Evolutionary conservation across 2,329 filamentous ascomycete genomes (phyloP), one percentile per base, ranked within the genome.

Genomic region (Elsinoe ampelina): DNA sequence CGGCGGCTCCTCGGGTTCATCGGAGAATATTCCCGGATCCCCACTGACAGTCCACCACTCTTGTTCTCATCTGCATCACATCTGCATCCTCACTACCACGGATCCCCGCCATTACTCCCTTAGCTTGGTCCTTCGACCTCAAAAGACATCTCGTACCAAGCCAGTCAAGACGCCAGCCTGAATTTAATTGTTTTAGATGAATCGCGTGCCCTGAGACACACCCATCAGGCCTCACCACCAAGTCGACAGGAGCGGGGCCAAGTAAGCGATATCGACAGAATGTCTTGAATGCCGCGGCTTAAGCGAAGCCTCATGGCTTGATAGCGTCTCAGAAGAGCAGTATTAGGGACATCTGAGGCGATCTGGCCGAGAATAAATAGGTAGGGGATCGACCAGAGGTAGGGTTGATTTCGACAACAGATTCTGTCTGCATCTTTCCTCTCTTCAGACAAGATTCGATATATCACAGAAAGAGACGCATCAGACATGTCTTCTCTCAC

Each of bases 161-260:
- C 17, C 34, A 52, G 48, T 38, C 48, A 39, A 52, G 48, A 52
- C 48, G n/a, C 19, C 17, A 11, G 48, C 38, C 48, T 52, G 30
- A 52, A 22, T 52, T 52, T 38, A 15, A 52, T 52, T 52, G 34
- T n/a, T 38, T 52, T 52, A 38, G 48, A 52, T 52, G 48, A 39
- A 52, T 52, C 35, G 26, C 35, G 13, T 51, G n/a, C 26, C 48
- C 13, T 35, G n/a, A 39, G 12, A 52, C 26, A 34, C 30, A 50
- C 32, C 26, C 32, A 13, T 38, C 32, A 50, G 45, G 45, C 48
- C 48, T 52, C 48, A 52, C 48, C 20, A 22, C 34, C 34, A 52
- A 26, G 32, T 52, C 45, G 13, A 34, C 45, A 50, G 45, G 45
- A 19, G 48, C 32, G 48, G 48, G 32, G 48, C 48, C 48, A 52